Conservation (phyloP, 371 early-diverging fungal genomes). For the Rhizopus sp. region DNA sequence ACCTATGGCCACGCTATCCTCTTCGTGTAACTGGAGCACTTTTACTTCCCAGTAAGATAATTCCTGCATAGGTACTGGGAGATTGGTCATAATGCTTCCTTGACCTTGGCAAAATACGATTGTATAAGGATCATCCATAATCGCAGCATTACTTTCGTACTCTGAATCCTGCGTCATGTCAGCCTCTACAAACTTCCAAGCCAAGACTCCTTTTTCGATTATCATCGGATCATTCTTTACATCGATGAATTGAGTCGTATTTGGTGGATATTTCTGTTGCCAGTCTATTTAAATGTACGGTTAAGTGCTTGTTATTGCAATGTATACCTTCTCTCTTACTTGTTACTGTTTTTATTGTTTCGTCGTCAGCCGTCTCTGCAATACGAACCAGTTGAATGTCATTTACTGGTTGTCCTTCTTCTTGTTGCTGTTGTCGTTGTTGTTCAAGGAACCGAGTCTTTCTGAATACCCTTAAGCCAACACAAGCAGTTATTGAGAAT, state of each 20-base stretch:
- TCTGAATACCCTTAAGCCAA: not conserved
- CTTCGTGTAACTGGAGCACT: constrained; percentile 47
- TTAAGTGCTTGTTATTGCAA: not conserved
- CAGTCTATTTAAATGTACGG: constrained; percentile 23
- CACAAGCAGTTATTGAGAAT: constrained; percentile 1
- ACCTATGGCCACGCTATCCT: constrained; percentile 52
- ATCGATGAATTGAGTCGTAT: constrained; percentile 29
- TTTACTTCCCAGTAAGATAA: constrained; percentile 73
- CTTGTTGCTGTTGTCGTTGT: not conserved
- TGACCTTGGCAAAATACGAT: constrained; percentile 70
- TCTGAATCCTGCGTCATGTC: constrained; percentile 28
- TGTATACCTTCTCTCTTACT: not conserved
- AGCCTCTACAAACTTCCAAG: constrained; percentile 41
- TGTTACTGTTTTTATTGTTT: not conserved
- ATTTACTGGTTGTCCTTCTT: not conserved
- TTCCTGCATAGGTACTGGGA: constrained; percentile 71
- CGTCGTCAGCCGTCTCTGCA: not conserved
- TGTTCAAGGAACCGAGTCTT: not conserved
- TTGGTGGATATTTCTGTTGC: constrained; percentile 40
- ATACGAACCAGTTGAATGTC: not conserved
- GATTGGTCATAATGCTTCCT: constrained; percentile 72
- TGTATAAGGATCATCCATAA: constrained; percentile 71
- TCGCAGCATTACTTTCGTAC: constrained; percentile 59
- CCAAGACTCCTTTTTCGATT: constrained; percentile 34
- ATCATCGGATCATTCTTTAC: constrained; percentile 26